These are phyloP conservation scores for Diversispora eburnea DNA, from an alignment of 192 early-diverging fungal species.

Conservation along the genomic window DNA sequence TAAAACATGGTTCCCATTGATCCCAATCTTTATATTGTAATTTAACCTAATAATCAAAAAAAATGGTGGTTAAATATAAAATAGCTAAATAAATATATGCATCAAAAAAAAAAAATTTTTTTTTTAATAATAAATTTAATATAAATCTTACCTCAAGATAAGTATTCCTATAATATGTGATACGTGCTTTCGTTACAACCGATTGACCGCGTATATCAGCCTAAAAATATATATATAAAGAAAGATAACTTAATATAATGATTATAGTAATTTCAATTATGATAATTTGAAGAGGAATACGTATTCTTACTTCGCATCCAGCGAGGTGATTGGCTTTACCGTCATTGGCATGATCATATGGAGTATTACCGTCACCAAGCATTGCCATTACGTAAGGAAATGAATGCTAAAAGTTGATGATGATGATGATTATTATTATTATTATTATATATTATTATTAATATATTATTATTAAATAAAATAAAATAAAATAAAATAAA, in stretches of 20 bases:
- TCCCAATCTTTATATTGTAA: slow-evolving; percentile 50
- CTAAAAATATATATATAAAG: slow-evolving; percentile 21
- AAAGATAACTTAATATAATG: neutral
- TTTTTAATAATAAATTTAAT: neutral
- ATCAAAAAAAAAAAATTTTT: too few relatives aligned
- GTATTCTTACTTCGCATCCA: slow-evolving; percentile 51
- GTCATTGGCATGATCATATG: slow-evolving; percentile 83
- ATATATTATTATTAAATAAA: too few relatives aligned
- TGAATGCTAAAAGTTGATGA: slow-evolving; percentile 43
- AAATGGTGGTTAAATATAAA: neutral
- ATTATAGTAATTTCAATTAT: neutral
- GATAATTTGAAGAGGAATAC: neutral
- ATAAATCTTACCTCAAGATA: slow-evolving; percentile 21
- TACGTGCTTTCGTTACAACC: slow-evolving; percentile 56
- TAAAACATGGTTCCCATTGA: slow-evolving; percentile 84
- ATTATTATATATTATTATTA: too few relatives aligned
- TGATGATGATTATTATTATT: too few relatives aligned
- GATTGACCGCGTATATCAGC: slow-evolving; percentile 73
- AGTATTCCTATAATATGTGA: slow-evolving; percentile 71
- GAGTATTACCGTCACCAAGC: slow-evolving; percentile 85
- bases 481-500: neutral
- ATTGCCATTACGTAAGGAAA: slow-evolving; percentile 93
- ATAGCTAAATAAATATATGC: neutral
- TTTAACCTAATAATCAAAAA: slow-evolving; percentile 33
- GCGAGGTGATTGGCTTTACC: slow-evolving; percentile 66